Base-by-base conservation (phyloP, 768 basidiomycete genomes). In the Tephrocybe sp. region DNA sequence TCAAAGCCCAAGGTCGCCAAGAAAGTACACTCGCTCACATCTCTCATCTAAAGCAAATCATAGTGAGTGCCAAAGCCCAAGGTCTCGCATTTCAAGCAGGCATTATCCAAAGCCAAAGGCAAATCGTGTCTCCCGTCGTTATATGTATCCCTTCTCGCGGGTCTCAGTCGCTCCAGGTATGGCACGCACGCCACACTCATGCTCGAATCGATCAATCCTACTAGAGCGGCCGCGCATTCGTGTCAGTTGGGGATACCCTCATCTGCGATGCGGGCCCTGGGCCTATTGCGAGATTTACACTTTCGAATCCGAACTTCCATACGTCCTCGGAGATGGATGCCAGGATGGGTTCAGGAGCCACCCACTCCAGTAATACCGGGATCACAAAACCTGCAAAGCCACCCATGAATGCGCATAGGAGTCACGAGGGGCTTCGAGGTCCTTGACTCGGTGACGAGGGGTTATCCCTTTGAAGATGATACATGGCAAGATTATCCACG, bases 341-440 rank as follows among this genome's bases (percentile, higher is more conserved):
- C 17, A 36, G 41, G 4, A 17, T 11, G 17, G 47, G 10, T n/a
- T 1, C 23, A 33, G 23, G 34, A 14, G 18, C 42, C 37, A 4
- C 8, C 10, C 23, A 20, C 37, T 9, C 46, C 44, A 7, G 32
- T n/a, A n/a, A n/a, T 36, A n/a, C 26, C 53, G 23, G 23, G 5
- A 2, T 55, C 53, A 14, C 33, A 15, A 54, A 47, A 43, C 50
- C 53, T 36, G 53, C 53, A 7, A 58, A 49, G n/a, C n/a, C n/a
- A 42, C n/a, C n/a, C n/a, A n/a, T n/a, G n/a, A n/a, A n/a, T n/a
- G n/a, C n/a, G 11, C 10, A 9, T 34, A 52, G 50, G 57, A 17
- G n/a, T 49, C 6, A 49, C 50, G 4, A 48, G 51, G 34, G 57
- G 52, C 6, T 58, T 58, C 21, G 53, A 58, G 36, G 37, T 55